Base-by-base conservation (phyloP, 257 asterid genomes). In the Scutellaria minor region DNA sequence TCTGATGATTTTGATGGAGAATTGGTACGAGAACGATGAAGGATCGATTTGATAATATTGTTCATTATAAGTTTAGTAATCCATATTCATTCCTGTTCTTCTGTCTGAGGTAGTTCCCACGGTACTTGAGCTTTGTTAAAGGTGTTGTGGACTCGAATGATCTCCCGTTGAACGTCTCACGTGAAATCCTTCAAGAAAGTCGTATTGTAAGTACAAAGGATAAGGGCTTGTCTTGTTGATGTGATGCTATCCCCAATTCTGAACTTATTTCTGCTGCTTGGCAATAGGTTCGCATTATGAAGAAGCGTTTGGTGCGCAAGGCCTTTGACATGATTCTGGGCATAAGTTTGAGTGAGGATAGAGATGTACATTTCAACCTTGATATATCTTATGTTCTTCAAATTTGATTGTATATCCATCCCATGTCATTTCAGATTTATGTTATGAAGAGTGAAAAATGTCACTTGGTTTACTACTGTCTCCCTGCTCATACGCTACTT, bases 1-100 rank as follows among this genome's bases (percentile, higher is more conserved):
- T 95, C 99, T 27, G 97, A 92, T 73, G 99, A 95, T 82, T 95
- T 95, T 80, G 98, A 95, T 70, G 99, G 98, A 63, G 99, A 95
- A 87, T 76, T 95, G 98, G 99, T 95, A 83, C 77, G 98, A 64
- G 60, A 65, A 72, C 15, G 44, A n/a, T 6, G 13, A 39, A 56
- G 47, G 54, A 5, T 68, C 20, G 46, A 39, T 63, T 9, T 51
- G 56, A 20, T 6, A 11, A 31, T 7, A 54, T 65, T 50, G 53
- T 56, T 70, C 46, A 12, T 57, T 67, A 54, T 27, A 58, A 53
- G 57, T 31, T 46, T 41, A 24, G 35, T 11, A 31, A 20, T 68
- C 51, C 48, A 27, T 56, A 41, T 72, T 45, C 60, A 44, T 60
- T 75, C 14, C 39, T 44, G 59, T 53, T 75, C 47, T 74, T 75